Evolutionary conservation across 2,329 filamentous ascomycete species (phyloP), one percentile per base, ranked within the genome.

Genomic region (Corniculantispora saksenae): DNA sequence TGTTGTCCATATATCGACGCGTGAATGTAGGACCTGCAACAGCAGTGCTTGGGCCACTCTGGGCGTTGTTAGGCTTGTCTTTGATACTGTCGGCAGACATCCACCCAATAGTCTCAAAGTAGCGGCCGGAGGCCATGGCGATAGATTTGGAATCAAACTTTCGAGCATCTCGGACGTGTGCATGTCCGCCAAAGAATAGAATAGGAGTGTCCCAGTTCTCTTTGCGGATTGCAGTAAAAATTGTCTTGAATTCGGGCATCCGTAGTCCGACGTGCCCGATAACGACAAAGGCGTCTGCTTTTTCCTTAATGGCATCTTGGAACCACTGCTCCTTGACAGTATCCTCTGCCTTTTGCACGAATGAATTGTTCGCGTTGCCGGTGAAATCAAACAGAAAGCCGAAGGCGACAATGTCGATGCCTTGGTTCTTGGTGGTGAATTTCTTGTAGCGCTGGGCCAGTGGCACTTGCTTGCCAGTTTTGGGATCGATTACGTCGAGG

Each of bases 351-450:
- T 85, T 86, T 70, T 92, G 89, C 0, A 98, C 92, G 3, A 92
- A 82, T 0, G 92, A 97, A 76, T 98, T 98, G 75, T 97, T 95
- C 64, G 91, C 90, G 75, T 97, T 97, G 21, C 89, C 89, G 1
- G 86, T 92, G 72, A 99, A 99, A 78, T 99, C 89, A 77, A 97
- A 99, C 3, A 99, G 80, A 77, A 99, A 98, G 2, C 95, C 95
- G 76, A 99, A 94, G 0, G 94, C 92, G 57, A 97, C 82, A 65
- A 99, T 87, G 19, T 90, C 86, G 66, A 97, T 88, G 5, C 90
- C 91, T 70, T 92, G 92, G 69, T 96, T 93, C 81, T 94, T 93
- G 7, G 95, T 99, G 64, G 86, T 93, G 78, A 99, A 97, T 74
- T 92, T 95, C 75, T 91, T 89, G 78, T 89, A 98, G 13, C 94